phyloP scores from a whole-genome alignment of 352 stramenopile species.

The Globisporangium parvum region DNA sequence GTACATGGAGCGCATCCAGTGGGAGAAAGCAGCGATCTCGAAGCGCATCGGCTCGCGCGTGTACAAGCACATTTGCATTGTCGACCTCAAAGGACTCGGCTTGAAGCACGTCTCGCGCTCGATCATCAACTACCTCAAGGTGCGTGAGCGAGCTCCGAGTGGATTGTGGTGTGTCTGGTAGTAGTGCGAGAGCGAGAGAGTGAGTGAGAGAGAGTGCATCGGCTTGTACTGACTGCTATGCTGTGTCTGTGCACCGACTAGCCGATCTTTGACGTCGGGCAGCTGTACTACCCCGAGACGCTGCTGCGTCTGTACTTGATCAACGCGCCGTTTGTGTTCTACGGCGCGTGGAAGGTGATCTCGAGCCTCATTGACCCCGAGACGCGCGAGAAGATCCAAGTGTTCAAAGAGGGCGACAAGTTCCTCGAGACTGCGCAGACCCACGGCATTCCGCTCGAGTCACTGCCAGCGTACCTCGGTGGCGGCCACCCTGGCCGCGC shows the following conservation, averaged over 20 bases:
- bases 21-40: slow-evolving; percentile 68
- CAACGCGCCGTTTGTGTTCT: slow-evolving; percentile 81
- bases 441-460: slow-evolving; percentile 51
- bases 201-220: background rate
- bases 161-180: background rate
- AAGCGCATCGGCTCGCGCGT: slow-evolving; percentile 51
- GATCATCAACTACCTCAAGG: slow-evolving; percentile 60
- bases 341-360: slow-evolving; percentile 79
- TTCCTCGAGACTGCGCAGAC: slow-evolving; percentile 54
- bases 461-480: slow-evolving; percentile 55
- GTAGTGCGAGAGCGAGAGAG: too few relatives aligned
- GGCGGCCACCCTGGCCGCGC: slow-evolving; percentile 41
- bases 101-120: slow-evolving; percentile 58
- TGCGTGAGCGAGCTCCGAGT: slow-evolving; percentile 11
- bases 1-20: slow-evolving; percentile 79
- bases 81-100: slow-evolving; percentile 66
- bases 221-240: background rate
- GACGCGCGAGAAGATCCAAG: slow-evolving; percentile 80
- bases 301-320: slow-evolving; percentile 73
- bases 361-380: slow-evolving; percentile 58
- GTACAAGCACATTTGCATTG: slow-evolving; percentile 82
- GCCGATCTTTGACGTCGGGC: slow-evolving; percentile 74
- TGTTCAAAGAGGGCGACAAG: slow-evolving; percentile 62
- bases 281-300: slow-evolving; percentile 80
- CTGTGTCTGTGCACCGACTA: slow-evolving; percentile 15